Conservation (phyloP, 805 yeast species). For the Zygosaccharomyces pseudorouxii region DNA sequence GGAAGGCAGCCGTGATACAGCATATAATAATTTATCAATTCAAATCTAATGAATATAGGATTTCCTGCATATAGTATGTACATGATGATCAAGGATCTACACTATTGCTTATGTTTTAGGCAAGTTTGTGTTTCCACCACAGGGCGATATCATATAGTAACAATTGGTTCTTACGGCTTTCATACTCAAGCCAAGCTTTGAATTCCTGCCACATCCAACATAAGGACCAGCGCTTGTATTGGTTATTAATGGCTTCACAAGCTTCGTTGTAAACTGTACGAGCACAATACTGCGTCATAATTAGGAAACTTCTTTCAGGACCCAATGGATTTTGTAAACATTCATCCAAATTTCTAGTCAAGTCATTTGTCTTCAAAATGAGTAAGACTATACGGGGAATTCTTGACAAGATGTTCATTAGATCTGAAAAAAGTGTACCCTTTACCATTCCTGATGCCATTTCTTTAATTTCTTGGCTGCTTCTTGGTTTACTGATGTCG, state of each 20-base stretch:
- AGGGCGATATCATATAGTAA: slow-evolving; percentile 28
- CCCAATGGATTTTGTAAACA: slow-evolving; percentile 77
- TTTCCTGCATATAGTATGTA: slow-evolving; percentile 8
- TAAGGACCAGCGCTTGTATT: slow-evolving; percentile 24
- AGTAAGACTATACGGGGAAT: slow-evolving; percentile 84
- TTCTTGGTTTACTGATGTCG: slow-evolving; percentile 52
- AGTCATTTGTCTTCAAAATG: slow-evolving; percentile 88
- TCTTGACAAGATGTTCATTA: slow-evolving; percentile 71
- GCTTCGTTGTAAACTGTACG: slow-evolving; percentile 68
- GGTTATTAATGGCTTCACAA: slow-evolving; percentile 35
- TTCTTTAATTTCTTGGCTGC: slow-evolving; percentile 55
- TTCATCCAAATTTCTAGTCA: slow-evolving; percentile 86
- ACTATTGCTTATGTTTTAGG: background rate
- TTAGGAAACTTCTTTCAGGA: slow-evolving; percentile 78
- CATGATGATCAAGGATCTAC: slow-evolving; percentile 7
- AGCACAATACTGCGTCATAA: slow-evolving; percentile 89
- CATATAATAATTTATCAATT: background rate
- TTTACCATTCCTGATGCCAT: slow-evolving; percentile 64
- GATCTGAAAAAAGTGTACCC: slow-evolving; percentile 60
- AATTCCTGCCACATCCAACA: slow-evolving; percentile 26
- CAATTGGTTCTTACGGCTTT: slow-evolving; percentile 28
- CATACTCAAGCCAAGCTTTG: slow-evolving; percentile 27
- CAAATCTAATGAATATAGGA: background rate
- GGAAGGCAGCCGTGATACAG: background rate
- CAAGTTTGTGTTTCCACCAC: slow-evolving; percentile 25